A percentile compares a stretch with the other conserved stretches of the same genome.
Conservation (phyloP, 2,329 filamentous ascomycete genomes). For the Akanthomyces lecanii region DNA sequence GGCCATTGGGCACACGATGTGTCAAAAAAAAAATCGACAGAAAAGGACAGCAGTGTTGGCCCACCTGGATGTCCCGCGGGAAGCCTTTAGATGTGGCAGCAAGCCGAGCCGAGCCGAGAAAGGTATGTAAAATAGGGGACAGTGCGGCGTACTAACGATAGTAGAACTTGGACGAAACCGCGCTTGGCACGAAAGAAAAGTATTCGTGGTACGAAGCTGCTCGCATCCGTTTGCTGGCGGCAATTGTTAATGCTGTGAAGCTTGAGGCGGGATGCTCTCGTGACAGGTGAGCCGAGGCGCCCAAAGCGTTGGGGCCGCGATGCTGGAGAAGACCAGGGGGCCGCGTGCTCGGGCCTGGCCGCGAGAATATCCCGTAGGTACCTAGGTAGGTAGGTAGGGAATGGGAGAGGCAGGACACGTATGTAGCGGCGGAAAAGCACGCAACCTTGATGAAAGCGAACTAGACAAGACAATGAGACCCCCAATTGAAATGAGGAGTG, state of each 20-base stretch:
- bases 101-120: constrained; percentile 6
- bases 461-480: too few species aligned
- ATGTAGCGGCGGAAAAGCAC: neutral
- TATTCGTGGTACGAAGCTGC: neutral
- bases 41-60: neutral
- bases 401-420: neutral
- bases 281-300: neutral
- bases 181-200: neutral
- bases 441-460: neutral
- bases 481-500: neutral
- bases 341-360: neutral
- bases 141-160: neutral
- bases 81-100: neutral
- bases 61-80: neutral
- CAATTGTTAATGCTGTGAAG: neutral
- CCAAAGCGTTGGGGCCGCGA: constrained; percentile 5
- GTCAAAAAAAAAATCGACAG: too few species aligned
- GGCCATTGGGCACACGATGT: too few species aligned
- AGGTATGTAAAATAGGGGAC: neutral
- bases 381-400: too few species aligned
- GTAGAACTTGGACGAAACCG: neutral
- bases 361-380: too few species aligned
- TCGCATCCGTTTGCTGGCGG: neutral
- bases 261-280: neutral
- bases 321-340: neutral